These are phyloP conservation scores for Hemileia vastatrix DNA, from an alignment of 1,284 basidiomycete species.

Conservation along the genomic window DNA sequence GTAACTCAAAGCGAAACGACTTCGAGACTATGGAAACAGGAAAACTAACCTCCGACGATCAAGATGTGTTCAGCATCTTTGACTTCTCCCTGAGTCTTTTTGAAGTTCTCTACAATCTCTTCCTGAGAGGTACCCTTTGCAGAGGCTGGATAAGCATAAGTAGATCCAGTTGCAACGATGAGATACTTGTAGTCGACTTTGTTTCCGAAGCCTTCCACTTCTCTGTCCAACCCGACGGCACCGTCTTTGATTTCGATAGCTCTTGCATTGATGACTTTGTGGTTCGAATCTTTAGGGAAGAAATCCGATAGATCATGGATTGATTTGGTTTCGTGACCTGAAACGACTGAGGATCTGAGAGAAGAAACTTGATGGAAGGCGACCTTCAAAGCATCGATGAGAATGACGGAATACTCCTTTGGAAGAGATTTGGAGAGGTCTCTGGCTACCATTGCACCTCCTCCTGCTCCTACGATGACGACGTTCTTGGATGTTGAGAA, in stretches of 20 bases:
- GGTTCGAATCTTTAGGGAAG: constrained; percentile 8
- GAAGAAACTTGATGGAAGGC: constrained; percentile 44
- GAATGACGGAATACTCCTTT: constrained; percentile 44
- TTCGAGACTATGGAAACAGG: not conserved
- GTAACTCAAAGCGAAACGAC: no score
- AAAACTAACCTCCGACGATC: constrained; percentile 27
- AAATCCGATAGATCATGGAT: constrained; percentile 24
- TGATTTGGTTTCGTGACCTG: no score
- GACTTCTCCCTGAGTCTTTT: constrained; percentile 25
- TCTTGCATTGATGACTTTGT: constrained; percentile 1
- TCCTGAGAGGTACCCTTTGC: constrained; percentile 5
- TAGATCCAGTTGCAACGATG: constrained; percentile 26
- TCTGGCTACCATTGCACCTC: constrained; percentile 33
- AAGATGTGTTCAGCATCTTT: constrained; percentile 26
- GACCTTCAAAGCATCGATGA: constrained; percentile 46
- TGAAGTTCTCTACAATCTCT: constrained; percentile 24
- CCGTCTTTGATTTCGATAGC: not conserved
- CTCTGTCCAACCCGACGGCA: not conserved
- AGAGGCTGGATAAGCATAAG: constrained; percentile 26
- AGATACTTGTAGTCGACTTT: constrained; percentile 24
- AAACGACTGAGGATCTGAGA: constrained; percentile 46
- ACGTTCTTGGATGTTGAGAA: constrained; percentile 49
- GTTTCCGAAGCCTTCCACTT: not conserved
- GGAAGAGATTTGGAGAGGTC: constrained; percentile 41
- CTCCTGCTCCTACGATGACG: constrained; percentile 29